Conservation (phyloP, 768 basidiomycete genomes). For the Krasilnikovozyma curviuscula region DNA sequence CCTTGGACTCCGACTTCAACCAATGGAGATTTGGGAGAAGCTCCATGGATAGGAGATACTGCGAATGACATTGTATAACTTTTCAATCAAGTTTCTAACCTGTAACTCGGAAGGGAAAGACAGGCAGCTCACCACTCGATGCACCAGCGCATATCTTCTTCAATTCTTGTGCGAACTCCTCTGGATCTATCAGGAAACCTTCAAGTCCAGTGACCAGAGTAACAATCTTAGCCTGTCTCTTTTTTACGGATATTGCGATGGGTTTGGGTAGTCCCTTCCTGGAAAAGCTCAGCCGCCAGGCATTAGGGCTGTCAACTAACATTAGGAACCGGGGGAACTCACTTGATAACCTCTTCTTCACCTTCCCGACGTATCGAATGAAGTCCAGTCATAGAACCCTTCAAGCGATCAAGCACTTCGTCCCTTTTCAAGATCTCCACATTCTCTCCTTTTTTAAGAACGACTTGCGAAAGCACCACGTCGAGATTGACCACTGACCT, state of each 20-base stretch:
- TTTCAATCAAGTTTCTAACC: too few species aligned
- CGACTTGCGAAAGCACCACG: conserved; percentile 15
- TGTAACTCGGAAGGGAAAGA: too few species aligned
- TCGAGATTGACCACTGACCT: conserved; percentile 55
- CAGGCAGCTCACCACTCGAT: conserved; percentile 47
- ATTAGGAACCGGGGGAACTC: conserved; percentile 16
- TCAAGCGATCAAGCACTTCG: conserved; percentile 37
- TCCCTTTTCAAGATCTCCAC: conserved; percentile 31
- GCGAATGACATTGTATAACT: too few species aligned
- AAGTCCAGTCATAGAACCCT: conserved; percentile 36
- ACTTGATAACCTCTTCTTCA: conserved; percentile 44
- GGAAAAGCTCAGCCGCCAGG: background rate
- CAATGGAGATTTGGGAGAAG: background rate
- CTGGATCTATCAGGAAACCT: conserved; percentile 46
- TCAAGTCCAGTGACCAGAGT: conserved; percentile 67
- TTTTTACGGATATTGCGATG: conserved; percentile 47
- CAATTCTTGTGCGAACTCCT: conserved; percentile 59
- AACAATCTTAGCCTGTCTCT: conserved; percentile 57
- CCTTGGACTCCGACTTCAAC: conserved; percentile 70
- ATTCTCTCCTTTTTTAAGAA: conserved; percentile 26
- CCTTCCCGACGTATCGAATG: conserved; percentile 35
- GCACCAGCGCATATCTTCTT: conserved; percentile 57
- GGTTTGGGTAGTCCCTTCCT: conserved; percentile 64
- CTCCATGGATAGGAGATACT: conserved; percentile 40
- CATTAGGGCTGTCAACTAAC: background rate